Conservation (phyloP, 108 stramenopile genomes). For the Conticribra guillardii region DNA sequence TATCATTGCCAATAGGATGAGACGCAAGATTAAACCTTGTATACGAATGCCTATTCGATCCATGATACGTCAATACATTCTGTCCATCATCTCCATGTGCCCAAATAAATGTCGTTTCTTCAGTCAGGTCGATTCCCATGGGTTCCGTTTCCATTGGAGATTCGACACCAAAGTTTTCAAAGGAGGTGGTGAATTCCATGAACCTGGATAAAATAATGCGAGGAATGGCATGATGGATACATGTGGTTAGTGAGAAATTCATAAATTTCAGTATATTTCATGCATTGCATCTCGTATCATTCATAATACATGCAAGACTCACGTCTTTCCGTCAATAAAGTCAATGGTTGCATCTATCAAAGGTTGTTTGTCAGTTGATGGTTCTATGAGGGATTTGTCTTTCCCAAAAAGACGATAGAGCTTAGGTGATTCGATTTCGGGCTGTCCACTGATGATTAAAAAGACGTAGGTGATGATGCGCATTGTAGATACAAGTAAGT, state of each 20-base stretch:
- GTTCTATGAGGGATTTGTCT: slow-evolving; percentile 5
- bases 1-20: background rate
- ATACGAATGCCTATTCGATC: slow-evolving; percentile 6
- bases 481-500: no score
- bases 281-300: no score
- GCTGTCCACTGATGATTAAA: slow-evolving; percentile 9
- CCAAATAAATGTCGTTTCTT: slow-evolving; percentile 31
- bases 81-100: slow-evolving; percentile 49
- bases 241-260: no score
- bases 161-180: slow-evolving; percentile 26
- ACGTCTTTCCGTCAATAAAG: slow-evolving; percentile 31
- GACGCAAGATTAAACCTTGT: background rate
- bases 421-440: slow-evolving; percentile 17
- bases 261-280: no score
- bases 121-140: slow-evolving; percentile 14
- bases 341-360: slow-evolving; percentile 28
- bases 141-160: slow-evolving; percentile 15
- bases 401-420: slow-evolving; percentile 35
- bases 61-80: slow-evolving; percentile 34
- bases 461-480: no score
- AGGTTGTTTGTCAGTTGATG: slow-evolving; percentile 4
- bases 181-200: slow-evolving; percentile 45
- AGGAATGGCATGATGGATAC: no score
- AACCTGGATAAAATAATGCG: no score
- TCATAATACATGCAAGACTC: no score